Conservation (phyloP, 1,284 basidiomycete species). For the Cyathus pygmaeus region DNA sequence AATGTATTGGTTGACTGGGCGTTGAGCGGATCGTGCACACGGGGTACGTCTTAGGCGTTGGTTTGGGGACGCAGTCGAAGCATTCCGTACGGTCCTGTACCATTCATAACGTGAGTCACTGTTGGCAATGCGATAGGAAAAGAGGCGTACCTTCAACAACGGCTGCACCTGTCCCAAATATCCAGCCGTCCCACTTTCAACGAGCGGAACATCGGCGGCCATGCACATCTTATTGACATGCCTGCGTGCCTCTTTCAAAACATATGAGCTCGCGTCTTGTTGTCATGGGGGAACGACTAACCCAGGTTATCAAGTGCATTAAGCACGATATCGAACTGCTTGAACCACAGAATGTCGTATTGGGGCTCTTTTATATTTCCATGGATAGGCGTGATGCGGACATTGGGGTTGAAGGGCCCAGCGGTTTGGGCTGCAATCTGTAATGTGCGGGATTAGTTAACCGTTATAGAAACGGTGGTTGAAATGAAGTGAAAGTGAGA, state of each 20-base stretch:
- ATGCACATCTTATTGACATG: conserved; percentile 99
- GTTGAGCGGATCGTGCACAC: conserved; percentile 99
- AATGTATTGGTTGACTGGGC: conserved; percentile 97
- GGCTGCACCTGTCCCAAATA: conserved; percentile 91
- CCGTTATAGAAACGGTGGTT: background rate
- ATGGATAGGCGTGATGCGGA: conserved; percentile 89
- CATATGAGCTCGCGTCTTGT: no score
- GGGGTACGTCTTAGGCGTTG: conserved; percentile 93
- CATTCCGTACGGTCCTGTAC: conserved; percentile 85
- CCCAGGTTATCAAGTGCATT: conserved; percentile 97
- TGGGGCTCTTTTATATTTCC: conserved; percentile 95
- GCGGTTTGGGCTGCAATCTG: conserved; percentile 92
- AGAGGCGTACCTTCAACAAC: conserved; percentile 68
- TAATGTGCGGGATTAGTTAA: background rate
- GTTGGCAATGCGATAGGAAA: no score
- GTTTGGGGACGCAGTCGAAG: conserved; percentile 92
- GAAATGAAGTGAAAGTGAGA: background rate
- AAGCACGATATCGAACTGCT: conserved; percentile 90
- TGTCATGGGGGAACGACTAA: conserved; percentile 50
- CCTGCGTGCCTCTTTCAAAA: conserved; percentile 82
- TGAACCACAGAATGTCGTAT: conserved; percentile 93
- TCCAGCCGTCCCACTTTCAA: conserved; percentile 97
- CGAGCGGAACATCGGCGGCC: conserved; percentile 88
- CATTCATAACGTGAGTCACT: conserved; percentile 7
- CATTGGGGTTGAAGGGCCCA: conserved; percentile 90